These are phyloP conservation scores for Trichosanthes truncata DNA, from an alignment of 306 rosid genomes.

Conservation along the genomic window DNA sequence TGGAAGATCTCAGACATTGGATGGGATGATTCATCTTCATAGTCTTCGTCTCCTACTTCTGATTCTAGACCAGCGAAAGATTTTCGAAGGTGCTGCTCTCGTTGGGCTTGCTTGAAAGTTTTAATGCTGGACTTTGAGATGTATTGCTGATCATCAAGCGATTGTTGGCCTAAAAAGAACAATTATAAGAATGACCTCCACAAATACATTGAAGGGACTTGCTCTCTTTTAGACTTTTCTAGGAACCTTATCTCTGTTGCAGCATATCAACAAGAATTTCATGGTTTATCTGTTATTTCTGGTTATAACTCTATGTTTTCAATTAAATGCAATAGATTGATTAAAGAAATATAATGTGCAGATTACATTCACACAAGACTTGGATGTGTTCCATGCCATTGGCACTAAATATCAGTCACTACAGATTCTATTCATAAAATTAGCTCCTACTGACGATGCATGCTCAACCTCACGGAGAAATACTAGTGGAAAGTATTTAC, in stretches of 20 bases:
- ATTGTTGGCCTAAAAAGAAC: slow-evolving; percentile 61
- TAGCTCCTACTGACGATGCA: neutral
- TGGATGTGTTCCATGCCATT: neutral
- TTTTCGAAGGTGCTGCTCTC: slow-evolving; percentile 45
- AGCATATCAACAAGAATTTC: neutral
- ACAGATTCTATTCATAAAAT: neutral
- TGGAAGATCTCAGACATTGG: slow-evolving; percentile 65
- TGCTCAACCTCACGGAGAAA: slow-evolving; percentile 1
- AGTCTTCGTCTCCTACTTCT: slow-evolving; percentile 43
- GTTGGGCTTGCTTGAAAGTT: slow-evolving; percentile 45
- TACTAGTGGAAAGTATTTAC: slow-evolving; percentile 38
- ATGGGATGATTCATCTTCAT: slow-evolving; percentile 42
- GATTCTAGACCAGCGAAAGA: slow-evolving; percentile 67
- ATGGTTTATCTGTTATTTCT: neutral
- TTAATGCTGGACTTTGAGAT: slow-evolving; percentile 40
- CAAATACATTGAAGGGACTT: neutral
- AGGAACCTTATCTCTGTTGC: neutral
- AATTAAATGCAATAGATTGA: neutral
- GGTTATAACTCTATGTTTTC: neutral
- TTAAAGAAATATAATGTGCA: neutral
- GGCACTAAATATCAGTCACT: neutral
- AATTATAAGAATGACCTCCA: slow-evolving; percentile 39
- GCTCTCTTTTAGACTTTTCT: neutral
- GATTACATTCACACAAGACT: neutral
- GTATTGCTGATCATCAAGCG: slow-evolving; percentile 73